Conservation (phyloP, 2,329 filamentous ascomycete species). For the Pseudogymnoascus sp. region DNA sequence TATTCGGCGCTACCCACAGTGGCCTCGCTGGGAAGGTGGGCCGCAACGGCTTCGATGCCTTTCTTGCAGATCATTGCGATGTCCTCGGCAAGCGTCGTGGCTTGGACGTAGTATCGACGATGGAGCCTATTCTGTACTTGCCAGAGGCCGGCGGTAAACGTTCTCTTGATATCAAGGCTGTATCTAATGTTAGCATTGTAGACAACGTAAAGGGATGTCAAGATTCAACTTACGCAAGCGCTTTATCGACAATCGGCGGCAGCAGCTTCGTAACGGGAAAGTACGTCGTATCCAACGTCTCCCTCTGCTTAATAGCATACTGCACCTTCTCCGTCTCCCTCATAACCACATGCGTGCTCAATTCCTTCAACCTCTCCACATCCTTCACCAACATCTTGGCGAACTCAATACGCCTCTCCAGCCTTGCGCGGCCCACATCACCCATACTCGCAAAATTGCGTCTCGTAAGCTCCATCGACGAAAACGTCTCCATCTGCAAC, state of each 20-base stretch:
- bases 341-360: conserved; percentile 65
- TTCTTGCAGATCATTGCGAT: conserved; percentile 47
- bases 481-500: conserved; percentile 91
- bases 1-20: conserved; percentile 28
- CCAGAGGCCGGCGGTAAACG: conserved; percentile 48
- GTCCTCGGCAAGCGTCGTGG: conserved; percentile 49
- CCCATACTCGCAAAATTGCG: conserved; percentile 97
- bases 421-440: conserved; percentile 66
- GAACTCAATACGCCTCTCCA: conserved; percentile 82
- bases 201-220: not conserved
- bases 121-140: conserved; percentile 47
- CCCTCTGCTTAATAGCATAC: conserved; percentile 66
- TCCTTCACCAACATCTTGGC: conserved; percentile 69
- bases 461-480: conserved; percentile 92
- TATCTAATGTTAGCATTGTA: conserved; percentile 33
- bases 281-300: conserved; percentile 82
- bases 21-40: conserved; percentile 17
- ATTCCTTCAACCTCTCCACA: conserved; percentile 63
- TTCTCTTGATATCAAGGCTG: conserved; percentile 56
- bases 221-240: conserved; percentile 60
- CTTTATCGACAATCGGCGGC: conserved; percentile 70
- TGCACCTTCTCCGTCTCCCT: conserved; percentile 73
- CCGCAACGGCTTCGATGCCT: conserved; percentile 35
- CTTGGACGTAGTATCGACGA: conserved; percentile 48
- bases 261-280: conserved; percentile 79